These are phyloP conservation scores for Salix exigua DNA, from an alignment of 345 rosid species.

Conservation along the genomic window DNA sequence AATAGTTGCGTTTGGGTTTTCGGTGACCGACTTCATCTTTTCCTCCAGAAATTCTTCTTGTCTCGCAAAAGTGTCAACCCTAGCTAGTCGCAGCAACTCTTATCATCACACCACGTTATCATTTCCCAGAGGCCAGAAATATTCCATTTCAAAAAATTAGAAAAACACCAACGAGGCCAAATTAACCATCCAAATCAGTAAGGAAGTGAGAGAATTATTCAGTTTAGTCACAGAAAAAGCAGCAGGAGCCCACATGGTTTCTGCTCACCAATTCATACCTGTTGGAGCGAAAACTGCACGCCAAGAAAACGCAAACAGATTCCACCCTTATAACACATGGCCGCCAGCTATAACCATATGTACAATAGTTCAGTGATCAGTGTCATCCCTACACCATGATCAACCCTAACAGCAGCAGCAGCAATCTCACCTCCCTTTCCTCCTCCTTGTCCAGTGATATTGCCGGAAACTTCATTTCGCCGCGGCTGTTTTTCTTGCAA, in stretches of 20 bases:
- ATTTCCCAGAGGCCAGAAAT: background rate
- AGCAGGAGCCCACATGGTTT: conserved; percentile 23
- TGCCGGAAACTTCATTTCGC: conserved; percentile 8
- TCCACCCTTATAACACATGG: conserved; percentile 30
- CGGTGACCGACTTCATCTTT: conserved; percentile 58
- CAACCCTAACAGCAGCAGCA: conserved; percentile 24
- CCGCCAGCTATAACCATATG: conserved; percentile 10
- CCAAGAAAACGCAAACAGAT: conserved; percentile 31
- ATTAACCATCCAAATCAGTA: conserved; percentile 13
- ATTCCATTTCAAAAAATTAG: conserved; percentile 2
- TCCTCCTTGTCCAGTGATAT: conserved; percentile 16
- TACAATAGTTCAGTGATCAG: conserved; percentile 11
- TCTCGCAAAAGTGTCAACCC: background rate
- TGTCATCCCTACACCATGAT: conserved; percentile 43
- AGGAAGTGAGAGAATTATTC: conserved; percentile 12
- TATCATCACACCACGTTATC: conserved; percentile 4
- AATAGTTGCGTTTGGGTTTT: conserved; percentile 53
- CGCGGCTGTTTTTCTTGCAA: conserved; percentile 36
- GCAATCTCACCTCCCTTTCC: conserved; percentile 27
- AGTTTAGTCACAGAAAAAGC: conserved; percentile 1
- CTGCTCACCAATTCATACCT: conserved; percentile 90
- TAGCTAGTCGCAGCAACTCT: background rate
- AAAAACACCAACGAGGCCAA: background rate
- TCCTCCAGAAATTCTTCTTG: conserved; percentile 13
- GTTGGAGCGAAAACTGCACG: conserved; percentile 45